phyloP scores from a whole-genome alignment of 2,329 filamentous ascomycete genomes.

The Ramichloridium luteum region DNA sequence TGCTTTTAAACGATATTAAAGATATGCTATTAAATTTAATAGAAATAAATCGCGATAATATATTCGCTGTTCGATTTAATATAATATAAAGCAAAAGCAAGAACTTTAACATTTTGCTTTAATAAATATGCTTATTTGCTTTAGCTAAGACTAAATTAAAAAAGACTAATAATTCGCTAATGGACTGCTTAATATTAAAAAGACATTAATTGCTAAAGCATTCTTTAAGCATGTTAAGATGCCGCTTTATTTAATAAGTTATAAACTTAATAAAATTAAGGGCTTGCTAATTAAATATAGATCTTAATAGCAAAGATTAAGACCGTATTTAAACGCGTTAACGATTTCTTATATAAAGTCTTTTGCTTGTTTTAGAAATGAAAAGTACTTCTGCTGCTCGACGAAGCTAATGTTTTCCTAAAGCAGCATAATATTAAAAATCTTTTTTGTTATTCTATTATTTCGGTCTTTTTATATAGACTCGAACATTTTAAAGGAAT shows the following conservation, averaged over 20 bases:
- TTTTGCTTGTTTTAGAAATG: slow-evolving; percentile 25
- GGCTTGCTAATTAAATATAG: no score
- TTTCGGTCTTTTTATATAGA: slow-evolving; percentile 2
- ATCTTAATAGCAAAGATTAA: no score
- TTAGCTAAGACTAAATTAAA: no score
- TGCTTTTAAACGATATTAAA: no score
- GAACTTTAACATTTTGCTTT: slow-evolving; percentile 13
- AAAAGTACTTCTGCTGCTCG: slow-evolving; percentile 43
- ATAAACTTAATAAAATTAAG: background rate
- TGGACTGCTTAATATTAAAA: slow-evolving; percentile 19
- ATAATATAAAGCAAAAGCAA: slow-evolving; percentile 14
- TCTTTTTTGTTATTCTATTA: background rate
- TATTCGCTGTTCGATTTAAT: no score
- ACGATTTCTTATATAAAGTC: no score
- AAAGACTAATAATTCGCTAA: no score
- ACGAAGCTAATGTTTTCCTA: slow-evolving; percentile 51
- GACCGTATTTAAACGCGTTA: no score
- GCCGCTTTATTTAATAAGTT: slow-evolving; percentile 4
- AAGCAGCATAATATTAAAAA: slow-evolving; percentile 28
- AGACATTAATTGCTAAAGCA: slow-evolving; percentile 13
- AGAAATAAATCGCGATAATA: no score
- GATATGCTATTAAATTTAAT: no score
- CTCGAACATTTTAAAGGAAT: slow-evolving; percentile 50
- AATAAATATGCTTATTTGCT: no score
- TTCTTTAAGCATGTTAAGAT: slow-evolving; percentile 8